phyloP scores from a whole-genome alignment of 306 rosid species.

The Amphicarpaea edgeworthii region DNA sequence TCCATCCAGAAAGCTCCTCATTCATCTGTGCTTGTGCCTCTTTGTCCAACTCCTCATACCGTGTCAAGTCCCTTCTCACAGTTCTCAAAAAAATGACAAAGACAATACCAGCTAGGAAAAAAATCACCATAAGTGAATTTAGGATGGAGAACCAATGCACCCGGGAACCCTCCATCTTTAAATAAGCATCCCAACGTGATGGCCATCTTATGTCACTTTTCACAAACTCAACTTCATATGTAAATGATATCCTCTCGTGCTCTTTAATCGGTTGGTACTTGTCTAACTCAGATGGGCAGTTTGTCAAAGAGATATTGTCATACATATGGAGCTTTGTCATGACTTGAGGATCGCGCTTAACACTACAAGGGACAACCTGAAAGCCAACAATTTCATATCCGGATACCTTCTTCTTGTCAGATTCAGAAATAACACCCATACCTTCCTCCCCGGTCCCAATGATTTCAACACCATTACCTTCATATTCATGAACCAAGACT shows the following conservation, averaged over 20 bases:
- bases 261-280: slow-evolving; percentile 82
- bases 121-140: slow-evolving; percentile 79
- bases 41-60: slow-evolving; percentile 95
- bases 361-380: slow-evolving; percentile 84
- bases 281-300: slow-evolving; percentile 71
- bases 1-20: slow-evolving; percentile 99
- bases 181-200: slow-evolving; percentile 97
- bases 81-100: slow-evolving; percentile 93
- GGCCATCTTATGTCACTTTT: slow-evolving; percentile 93
- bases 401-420: slow-evolving; percentile 79
- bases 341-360: slow-evolving; percentile 66
- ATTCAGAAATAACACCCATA: slow-evolving; percentile 74
- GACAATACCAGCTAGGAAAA: slow-evolving; percentile 94
- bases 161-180: slow-evolving; percentile 95
- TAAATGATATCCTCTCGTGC: slow-evolving; percentile 80
- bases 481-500: slow-evolving; percentile 89
- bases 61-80: slow-evolving; percentile 93
- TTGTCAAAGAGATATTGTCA: slow-evolving; percentile 46
- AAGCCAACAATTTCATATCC: slow-evolving; percentile 95
- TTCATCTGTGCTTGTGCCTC: slow-evolving; percentile 98
- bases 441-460: slow-evolving; percentile 97
- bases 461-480: slow-evolving; percentile 81
- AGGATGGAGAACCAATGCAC: slow-evolving; percentile 88
- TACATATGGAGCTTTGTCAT: slow-evolving; percentile 64
- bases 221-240: slow-evolving; percentile 90